These are phyloP conservation scores for Claviceps purpurea DNA, from an alignment of 2,329 filamentous ascomycete species.

Conservation along the genomic window DNA sequence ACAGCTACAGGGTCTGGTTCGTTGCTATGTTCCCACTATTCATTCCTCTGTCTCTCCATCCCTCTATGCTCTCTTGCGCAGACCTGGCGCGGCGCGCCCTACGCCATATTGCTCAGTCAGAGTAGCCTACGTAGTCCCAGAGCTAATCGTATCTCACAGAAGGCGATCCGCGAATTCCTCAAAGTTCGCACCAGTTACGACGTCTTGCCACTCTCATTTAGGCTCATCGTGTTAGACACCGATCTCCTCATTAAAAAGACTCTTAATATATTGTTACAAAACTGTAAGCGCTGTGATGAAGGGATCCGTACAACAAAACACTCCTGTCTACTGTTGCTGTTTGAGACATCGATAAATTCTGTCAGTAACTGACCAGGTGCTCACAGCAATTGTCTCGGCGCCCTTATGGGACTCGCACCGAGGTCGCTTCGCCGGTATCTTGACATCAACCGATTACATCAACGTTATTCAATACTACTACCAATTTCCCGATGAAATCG, in stretches of 20 bases:
- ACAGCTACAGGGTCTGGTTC: conserved; percentile 63
- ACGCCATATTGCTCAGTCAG: not conserved
- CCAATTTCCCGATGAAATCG: conserved; percentile 83
- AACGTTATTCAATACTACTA: conserved; percentile 99
- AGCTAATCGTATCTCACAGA: conserved; percentile 35
- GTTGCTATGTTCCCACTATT: conserved; percentile 3
- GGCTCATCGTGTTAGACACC: conserved; percentile 90
- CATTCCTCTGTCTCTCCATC: not conserved
- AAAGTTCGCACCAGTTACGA: conserved; percentile 96
- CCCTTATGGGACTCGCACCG: conserved; percentile 92
- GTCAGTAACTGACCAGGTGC: not conserved
- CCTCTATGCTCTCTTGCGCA: not conserved
- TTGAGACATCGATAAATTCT: not conserved
- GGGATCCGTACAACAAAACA: not conserved
- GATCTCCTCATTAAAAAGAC: conserved; percentile 94
- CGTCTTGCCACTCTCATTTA: conserved; percentile 89
- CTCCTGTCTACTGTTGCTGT: not conserved
- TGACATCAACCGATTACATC: conserved; percentile 95
- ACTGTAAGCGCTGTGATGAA: conserved; percentile 46
- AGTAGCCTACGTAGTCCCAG: not conserved
- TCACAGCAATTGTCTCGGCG: conserved; percentile 82
- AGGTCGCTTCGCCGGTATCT: conserved; percentile 82
- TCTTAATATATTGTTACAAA: conserved; percentile 86
- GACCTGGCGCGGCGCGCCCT: not conserved
- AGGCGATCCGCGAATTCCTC: conserved; percentile 87